Percentiles rank a stretch among this genome's conserved stretches.
phyloP scores from a whole-genome alignment of 805 yeast species.

The Lipomyces yamanashiensis region DNA sequence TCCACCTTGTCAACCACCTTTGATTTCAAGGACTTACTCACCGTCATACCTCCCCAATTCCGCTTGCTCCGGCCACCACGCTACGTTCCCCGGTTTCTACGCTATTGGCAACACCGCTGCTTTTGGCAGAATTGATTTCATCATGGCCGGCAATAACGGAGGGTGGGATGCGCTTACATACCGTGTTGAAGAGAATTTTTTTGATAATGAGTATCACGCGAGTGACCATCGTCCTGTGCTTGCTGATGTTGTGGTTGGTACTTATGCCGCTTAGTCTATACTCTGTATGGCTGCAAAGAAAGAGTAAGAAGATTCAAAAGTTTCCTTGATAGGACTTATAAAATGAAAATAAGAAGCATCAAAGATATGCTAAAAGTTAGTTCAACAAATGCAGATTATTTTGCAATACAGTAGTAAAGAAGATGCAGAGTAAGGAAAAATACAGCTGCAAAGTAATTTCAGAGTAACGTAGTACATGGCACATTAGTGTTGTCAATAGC shows the following conservation, averaged over 20 bases:
- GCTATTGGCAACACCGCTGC: slow-evolving; percentile 1
- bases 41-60: slow-evolving; percentile 6
- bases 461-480: too few species aligned
- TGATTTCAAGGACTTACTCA: slow-evolving; percentile 9
- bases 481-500: too few species aligned
- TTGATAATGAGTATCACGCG: slow-evolving; percentile 3
- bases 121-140: slow-evolving; percentile 17
- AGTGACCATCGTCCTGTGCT: slow-evolving; percentile 18
- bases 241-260: slow-evolving; percentile 10
- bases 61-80: slow-evolving; percentile 16
- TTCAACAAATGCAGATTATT: too few species aligned
- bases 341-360: not conserved
- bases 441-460: too few species aligned
- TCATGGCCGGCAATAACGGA: slow-evolving; percentile 16
- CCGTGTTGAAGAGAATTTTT: slow-evolving; percentile 17
- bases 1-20: slow-evolving; percentile 10
- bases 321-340: not conserved
- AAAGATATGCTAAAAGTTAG: not conserved
- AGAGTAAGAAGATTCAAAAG: not conserved
- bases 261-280: not conserved
- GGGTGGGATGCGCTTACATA: slow-evolving; percentile 1
- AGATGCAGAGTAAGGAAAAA: too few species aligned
- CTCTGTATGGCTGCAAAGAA: too few species aligned
- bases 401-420: too few species aligned
- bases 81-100: slow-evolving; percentile 15